Evolutionary conservation across 176 grass and related monocot species (phyloP).

Genomic region (Tillandsia fasciculata): DNA sequence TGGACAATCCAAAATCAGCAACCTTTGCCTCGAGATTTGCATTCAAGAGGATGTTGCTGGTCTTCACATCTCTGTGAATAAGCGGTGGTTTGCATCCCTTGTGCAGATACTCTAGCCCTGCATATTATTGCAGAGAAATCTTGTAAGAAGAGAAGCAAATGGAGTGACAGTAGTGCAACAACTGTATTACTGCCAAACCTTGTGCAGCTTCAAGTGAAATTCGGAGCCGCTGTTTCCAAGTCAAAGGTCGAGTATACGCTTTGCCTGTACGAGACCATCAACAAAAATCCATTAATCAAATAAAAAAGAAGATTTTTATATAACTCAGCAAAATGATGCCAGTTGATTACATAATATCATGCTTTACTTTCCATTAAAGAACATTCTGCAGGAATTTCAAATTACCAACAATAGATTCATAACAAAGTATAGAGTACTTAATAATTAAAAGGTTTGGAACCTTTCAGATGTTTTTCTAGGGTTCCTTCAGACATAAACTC

Average conservation of each 20-base stretch:
- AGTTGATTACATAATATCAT: background rate
- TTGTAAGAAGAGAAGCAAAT: background rate
- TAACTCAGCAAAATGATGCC: background rate
- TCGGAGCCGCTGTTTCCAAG: constrained; percentile 10
- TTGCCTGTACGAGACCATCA: constrained; percentile 6
- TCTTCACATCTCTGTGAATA: constrained; percentile 22
- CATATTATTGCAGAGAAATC: background rate
- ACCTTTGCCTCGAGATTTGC: constrained; percentile 15
- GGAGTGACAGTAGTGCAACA: background rate
- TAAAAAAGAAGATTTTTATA: background rate
- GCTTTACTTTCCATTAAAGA: background rate
- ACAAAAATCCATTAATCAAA: background rate
- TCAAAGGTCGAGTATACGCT: background rate
- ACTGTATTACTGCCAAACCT: constrained; percentile 4
- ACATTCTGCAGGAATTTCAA: background rate
- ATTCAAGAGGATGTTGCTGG: constrained; percentile 13
- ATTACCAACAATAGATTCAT: background rate
- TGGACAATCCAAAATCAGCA: constrained; percentile 21
- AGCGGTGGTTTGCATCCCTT: constrained; percentile 4
- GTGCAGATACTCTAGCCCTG: constrained; percentile 13
- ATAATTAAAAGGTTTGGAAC: background rate
- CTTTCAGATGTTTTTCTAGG: constrained; percentile 7
- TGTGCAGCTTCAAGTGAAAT: constrained; percentile 22
- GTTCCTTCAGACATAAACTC: constrained; percentile 22
- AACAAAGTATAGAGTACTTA: background rate